These are phyloP conservation scores for Xylaria sp. DNA, from an alignment of 2,329 filamentous ascomycete species.

Conservation along the genomic window DNA sequence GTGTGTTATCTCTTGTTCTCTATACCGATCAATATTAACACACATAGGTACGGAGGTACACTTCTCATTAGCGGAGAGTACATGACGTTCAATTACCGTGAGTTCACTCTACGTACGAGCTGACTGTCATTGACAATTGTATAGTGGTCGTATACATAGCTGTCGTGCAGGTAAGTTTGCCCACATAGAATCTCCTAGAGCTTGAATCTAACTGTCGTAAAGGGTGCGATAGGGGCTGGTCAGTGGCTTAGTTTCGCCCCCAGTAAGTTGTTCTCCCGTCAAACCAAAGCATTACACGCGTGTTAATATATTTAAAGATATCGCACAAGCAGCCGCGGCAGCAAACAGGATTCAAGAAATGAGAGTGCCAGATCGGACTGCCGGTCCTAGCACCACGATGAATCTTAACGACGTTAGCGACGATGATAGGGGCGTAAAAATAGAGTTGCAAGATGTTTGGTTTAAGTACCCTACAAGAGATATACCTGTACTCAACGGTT, in stretches of 20 bases:
- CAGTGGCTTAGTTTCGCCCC: constrained; percentile 75
- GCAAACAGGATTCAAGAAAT: constrained; percentile 68
- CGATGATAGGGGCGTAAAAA: constrained; percentile 61
- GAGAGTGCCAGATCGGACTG: constrained; percentile 55
- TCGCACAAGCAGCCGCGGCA: constrained; percentile 67
- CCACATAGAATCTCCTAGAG: not conserved
- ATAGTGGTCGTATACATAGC: constrained; percentile 71
- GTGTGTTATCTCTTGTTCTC: constrained; percentile 30
- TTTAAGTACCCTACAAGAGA: constrained; percentile 71
- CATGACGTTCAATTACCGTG: constrained; percentile 57
- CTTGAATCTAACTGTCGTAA: not conserved
- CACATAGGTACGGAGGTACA: constrained; percentile 73
- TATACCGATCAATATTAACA: constrained; percentile 47
- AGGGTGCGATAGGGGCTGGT: constrained; percentile 71
- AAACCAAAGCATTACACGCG: not conserved
- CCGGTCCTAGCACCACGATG: constrained; percentile 41
- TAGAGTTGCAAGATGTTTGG: constrained; percentile 66
- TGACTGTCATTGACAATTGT: constrained; percentile 29
- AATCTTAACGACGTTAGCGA: constrained; percentile 54
- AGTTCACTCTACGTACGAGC: constrained; percentile 27
- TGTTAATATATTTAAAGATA: constrained; percentile 52
- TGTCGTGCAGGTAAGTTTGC: constrained; percentile 64
- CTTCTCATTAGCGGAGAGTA: constrained; percentile 66
- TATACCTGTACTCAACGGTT: constrained; percentile 65
- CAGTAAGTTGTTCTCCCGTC: constrained; percentile 49